A percentile compares a stretch with the other conserved stretches of the same genome.
These are phyloP conservation scores for Nitzschia sp. DNA, from an alignment of 108 stramenopile genomes.

Conservation along the genomic window DNA sequence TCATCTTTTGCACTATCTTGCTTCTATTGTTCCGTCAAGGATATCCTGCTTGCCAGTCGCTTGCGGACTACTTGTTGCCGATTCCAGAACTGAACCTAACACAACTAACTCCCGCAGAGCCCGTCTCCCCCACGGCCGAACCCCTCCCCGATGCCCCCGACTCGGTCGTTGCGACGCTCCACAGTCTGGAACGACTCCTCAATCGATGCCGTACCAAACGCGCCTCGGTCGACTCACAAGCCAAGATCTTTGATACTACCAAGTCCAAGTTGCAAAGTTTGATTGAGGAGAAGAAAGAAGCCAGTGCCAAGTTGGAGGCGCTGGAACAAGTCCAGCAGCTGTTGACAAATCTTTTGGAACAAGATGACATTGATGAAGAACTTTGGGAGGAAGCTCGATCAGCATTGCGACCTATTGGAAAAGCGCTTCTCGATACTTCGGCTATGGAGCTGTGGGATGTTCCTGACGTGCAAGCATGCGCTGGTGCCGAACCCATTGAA, in stretches of 20 bases:
- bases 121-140: too few relatives aligned
- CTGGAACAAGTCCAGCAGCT: slow-evolving; percentile 10
- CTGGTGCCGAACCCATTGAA: slow-evolving; percentile 18
- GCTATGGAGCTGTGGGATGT: slow-evolving; percentile 28
- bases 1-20: background rate
- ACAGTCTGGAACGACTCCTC: slow-evolving; percentile 8
- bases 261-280: slow-evolving; percentile 3
- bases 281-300: slow-evolving; percentile 4
- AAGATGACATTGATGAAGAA: background rate
- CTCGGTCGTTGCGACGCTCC: background rate
- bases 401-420: slow-evolving; percentile 7
- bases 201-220: background rate
- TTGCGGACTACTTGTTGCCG: slow-evolving; percentile 3
- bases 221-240: background rate
- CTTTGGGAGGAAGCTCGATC: slow-evolving; percentile 10
- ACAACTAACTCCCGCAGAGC: background rate
- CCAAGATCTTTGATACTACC: background rate
- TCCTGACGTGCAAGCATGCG: slow-evolving; percentile 9
- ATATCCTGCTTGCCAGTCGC: background rate
- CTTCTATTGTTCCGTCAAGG: background rate
- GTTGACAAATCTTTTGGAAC: background rate
- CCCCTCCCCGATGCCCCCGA: background rate
- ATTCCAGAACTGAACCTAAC: slow-evolving; percentile 2
- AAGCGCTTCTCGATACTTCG: slow-evolving; percentile 19
- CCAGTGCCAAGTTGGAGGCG: background rate